These are phyloP conservation scores for Acanthamoeba castellanii DNA, from an alignment of 208 protist species.

Conservation along the genomic window DNA sequence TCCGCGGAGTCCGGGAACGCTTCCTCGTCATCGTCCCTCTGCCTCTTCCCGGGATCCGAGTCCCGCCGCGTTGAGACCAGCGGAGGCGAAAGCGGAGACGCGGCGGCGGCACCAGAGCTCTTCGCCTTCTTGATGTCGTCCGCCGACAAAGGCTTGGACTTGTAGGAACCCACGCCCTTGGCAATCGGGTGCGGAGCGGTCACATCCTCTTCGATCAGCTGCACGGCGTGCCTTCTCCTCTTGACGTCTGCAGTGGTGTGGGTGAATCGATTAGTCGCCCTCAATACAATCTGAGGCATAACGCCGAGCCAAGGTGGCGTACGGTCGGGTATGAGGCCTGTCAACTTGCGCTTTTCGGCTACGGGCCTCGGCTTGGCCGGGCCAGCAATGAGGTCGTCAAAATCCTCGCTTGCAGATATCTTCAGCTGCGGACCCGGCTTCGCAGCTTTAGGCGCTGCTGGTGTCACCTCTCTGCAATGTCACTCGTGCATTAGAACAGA, in stretches of 20 bases:
- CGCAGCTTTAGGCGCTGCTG: background rate
- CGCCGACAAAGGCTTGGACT: slow-evolving; percentile 30
- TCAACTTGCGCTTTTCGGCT: slow-evolving; percentile 13
- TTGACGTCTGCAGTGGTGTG: background rate
- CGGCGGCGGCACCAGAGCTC: background rate
- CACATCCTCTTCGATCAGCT: background rate
- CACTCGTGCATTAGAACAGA: background rate
- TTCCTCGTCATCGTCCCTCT: slow-evolving; percentile 7
- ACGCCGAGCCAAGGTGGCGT: background rate
- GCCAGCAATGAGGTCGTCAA: slow-evolving; percentile 33
- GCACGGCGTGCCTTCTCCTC: background rate
- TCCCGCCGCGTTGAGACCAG: background rate
- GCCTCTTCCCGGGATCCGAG: background rate
- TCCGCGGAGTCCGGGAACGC: background rate
- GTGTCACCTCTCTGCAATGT: background rate
- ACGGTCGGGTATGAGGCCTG: slow-evolving; percentile 32
- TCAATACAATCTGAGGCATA: background rate
- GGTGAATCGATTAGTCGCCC: background rate
- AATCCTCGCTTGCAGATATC: slow-evolving; percentile 36
- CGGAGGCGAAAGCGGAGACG: background rate
- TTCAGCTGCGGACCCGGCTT: background rate
- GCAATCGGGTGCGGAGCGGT: background rate
- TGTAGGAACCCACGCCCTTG: slow-evolving; percentile 20
- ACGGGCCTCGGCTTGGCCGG: slow-evolving; percentile 36
- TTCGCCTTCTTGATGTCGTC: slow-evolving; percentile 59